These are phyloP conservation scores for Margaritispora aquatica DNA, from an alignment of 495 filamentous ascomycete genomes.

Conservation along the genomic window DNA sequence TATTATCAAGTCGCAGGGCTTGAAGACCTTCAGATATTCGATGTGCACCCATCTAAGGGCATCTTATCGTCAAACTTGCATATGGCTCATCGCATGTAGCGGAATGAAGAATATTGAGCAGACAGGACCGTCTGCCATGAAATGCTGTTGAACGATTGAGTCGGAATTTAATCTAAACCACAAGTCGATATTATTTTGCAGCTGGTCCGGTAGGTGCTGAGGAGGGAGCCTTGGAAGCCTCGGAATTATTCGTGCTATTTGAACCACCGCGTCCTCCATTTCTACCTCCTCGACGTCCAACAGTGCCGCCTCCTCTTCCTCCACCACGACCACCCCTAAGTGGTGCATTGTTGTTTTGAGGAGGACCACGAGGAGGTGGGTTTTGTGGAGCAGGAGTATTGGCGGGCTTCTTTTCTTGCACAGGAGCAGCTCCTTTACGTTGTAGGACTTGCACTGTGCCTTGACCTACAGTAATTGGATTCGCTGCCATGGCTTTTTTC, in stretches of 20 bases:
- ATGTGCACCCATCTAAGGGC: too few relatives aligned
- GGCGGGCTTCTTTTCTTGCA: constrained; percentile 21
- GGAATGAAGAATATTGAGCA: too few relatives aligned
- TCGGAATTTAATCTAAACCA: too few relatives aligned
- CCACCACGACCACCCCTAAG: constrained; percentile 30
- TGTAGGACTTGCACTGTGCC: constrained; percentile 83
- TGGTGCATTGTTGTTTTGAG: constrained; percentile 15
- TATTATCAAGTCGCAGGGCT: too few relatives aligned
- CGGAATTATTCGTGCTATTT: constrained; percentile 21
- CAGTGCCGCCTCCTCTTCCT: constrained; percentile 32
- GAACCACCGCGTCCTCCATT: constrained; percentile 36
- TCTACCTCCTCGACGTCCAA: constrained; percentile 31
- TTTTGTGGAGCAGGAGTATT: constrained; percentile 8
- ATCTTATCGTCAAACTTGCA: too few relatives aligned
- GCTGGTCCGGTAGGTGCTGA: constrained; percentile 15
- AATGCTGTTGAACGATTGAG: too few relatives aligned
- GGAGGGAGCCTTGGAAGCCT: constrained; percentile 5
- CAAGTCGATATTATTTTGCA: constrained; percentile 18
- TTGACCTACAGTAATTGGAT: constrained; percentile 72
- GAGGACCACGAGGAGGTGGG: constrained; percentile 19
- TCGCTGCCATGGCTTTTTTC: constrained; percentile 72
- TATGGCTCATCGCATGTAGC: too few relatives aligned
- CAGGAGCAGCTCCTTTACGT: constrained; percentile 50
- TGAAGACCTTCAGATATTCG: too few relatives aligned
- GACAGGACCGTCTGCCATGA: too few relatives aligned